These are phyloP conservation scores for Lactuca saligna DNA, from an alignment of 129 eudicot genomes.

Conservation along the genomic window DNA sequence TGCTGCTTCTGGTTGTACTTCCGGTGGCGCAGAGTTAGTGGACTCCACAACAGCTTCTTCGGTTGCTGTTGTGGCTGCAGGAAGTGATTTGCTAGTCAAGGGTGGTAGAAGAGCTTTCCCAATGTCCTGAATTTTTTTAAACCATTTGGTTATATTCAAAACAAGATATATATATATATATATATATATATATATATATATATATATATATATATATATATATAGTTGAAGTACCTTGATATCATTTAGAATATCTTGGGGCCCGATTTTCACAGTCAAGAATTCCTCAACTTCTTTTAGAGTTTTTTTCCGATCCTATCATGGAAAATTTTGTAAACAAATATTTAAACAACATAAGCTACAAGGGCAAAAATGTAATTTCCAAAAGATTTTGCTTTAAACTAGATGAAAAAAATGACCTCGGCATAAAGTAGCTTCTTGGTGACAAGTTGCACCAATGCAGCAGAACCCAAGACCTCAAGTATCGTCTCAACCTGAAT, in stretches of 20 bases:
- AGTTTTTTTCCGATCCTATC: slow-evolving; percentile 82
- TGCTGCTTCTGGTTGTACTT: slow-evolving; percentile 12
- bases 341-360: slow-evolving; percentile 3
- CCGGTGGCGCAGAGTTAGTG: slow-evolving; percentile 25
- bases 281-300: slow-evolving; percentile 69
- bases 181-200: too few species aligned
- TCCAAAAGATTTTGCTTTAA: not conserved
- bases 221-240: slow-evolving; percentile 53
- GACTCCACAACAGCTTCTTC: slow-evolving; percentile 40
- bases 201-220: not conserved
- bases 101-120: slow-evolving; percentile 88
- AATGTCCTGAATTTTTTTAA: slow-evolving; percentile 54
- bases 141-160: not conserved
- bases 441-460: slow-evolving; percentile 75
- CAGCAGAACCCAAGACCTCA: slow-evolving; percentile 86
- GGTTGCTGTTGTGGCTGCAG: slow-evolving; percentile 55
- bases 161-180: not conserved
- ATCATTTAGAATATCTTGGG: slow-evolving; percentile 73
- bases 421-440: slow-evolving; percentile 89
- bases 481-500: slow-evolving; percentile 87
- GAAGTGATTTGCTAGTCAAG: slow-evolving; percentile 49
- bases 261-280: slow-evolving; percentile 58
- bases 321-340: slow-evolving; percentile 18
- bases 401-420: slow-evolving; percentile 41
- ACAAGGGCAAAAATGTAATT: slow-evolving; percentile 20